phyloP scores from a whole-genome alignment of 202 grass and related monocot genomes.

The Brachypodium distachyon region DNA sequence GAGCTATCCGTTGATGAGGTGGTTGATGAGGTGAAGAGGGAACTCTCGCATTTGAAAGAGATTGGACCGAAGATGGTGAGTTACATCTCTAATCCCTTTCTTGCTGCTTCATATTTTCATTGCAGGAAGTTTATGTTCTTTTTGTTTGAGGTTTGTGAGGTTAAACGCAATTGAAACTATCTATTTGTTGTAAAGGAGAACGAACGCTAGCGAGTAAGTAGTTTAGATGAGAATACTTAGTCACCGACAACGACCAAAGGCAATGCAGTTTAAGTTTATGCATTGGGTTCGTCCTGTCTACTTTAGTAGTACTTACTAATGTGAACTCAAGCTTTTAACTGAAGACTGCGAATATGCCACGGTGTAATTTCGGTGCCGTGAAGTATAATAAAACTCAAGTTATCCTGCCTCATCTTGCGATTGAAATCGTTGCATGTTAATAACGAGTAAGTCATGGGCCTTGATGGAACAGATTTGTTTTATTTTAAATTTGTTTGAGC shows the following conservation, averaged over 20 bases:
- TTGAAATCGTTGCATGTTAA: background rate
- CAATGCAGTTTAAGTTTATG: background rate
- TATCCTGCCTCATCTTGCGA: too few species aligned
- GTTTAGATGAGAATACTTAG: too few species aligned
- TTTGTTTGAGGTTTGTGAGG: background rate
- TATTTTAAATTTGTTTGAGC: background rate
- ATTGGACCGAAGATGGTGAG: conserved; percentile 90
- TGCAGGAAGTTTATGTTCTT: background rate
- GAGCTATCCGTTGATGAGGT: conserved; percentile 41
- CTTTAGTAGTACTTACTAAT: too few species aligned
- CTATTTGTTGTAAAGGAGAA: background rate
- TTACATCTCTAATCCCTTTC: background rate
- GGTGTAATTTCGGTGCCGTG: too few species aligned
- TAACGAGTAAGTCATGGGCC: background rate
- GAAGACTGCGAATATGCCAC: too few species aligned
- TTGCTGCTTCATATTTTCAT: background rate
- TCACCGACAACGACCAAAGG: too few species aligned
- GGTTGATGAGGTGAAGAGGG: conserved; percentile 74
- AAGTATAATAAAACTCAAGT: too few species aligned
- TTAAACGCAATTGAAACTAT: background rate
- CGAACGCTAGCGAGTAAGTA: too few species aligned
- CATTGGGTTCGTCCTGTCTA: too few species aligned
- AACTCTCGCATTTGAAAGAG: conserved; percentile 85
- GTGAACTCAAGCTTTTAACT: too few species aligned
- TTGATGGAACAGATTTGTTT: background rate